Percentiles rank a stretch among this genome's conserved stretches.
Evolutionary conservation across 1,284 basidiomycete genomes (phyloP).

Genomic region (Cystobasidiaceae sp.): DNA sequence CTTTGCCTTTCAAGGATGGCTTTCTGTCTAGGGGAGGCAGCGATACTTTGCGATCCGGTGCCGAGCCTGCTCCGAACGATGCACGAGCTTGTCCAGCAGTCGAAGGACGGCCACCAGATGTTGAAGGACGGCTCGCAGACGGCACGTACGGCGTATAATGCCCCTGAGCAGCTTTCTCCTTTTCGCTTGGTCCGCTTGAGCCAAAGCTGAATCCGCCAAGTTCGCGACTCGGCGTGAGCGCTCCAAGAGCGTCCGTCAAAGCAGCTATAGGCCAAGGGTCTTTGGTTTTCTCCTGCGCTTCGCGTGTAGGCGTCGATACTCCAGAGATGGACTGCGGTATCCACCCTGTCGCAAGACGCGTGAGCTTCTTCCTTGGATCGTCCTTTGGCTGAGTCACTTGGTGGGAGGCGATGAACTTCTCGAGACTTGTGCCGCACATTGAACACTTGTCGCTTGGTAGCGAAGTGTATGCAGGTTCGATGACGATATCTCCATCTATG

Average conservation of each 20-base stretch:
- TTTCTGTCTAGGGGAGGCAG: conserved; percentile 3
- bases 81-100: background rate
- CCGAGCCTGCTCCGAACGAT: background rate
- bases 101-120: background rate
- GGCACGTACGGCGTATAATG: conserved; percentile 19
- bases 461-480: conserved; percentile 70
- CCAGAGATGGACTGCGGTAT: conserved; percentile 23
- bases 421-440: conserved; percentile 39
- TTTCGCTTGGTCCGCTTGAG: background rate
- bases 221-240: conserved; percentile 16
- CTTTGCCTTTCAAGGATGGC: background rate
- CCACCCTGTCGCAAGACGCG: conserved; percentile 25
- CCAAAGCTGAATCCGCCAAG: conserved; percentile 24
- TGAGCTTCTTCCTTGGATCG: conserved; percentile 26
- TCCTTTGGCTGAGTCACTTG: conserved; percentile 24
- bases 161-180: conserved; percentile 16
- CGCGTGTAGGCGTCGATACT: conserved; percentile 14
- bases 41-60: conserved; percentile 19
- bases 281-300: conserved; percentile 9
- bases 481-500: conserved; percentile 75
- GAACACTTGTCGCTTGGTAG: conserved; percentile 42
- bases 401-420: conserved; percentile 16
- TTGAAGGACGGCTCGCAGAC: background rate
- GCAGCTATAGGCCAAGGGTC: conserved; percentile 21
- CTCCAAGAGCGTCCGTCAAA: conserved; percentile 24